Evolutionary conservation across 805 yeast genomes (phyloP), one percentile per base, ranked within the genome.

Genomic region (Nakazawaea anatomiae): DNA sequence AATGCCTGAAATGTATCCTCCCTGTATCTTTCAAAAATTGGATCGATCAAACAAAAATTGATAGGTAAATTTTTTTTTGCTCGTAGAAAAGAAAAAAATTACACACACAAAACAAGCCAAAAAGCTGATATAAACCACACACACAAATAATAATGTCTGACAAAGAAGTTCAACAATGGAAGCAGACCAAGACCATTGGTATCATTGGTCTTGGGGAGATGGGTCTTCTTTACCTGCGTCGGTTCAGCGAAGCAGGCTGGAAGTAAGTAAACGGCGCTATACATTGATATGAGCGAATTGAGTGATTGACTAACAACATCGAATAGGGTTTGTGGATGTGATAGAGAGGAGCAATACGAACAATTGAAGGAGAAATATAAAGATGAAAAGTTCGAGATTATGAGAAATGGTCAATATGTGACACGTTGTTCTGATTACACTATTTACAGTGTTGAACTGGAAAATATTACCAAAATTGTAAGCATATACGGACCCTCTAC

Each of bases 161-260:
- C 47, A 58, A 57, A 6, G 59, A 54, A 39, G 51, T 63, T 6
- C 42, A 46, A 10, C 51, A 57, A 53, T 72, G 76, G 78, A 72
- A 75, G 51, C 51, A 52, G 11, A 55, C 71, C 25, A 85, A 85
- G 62, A 73, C 73, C 25, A 78, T 94, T 44, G 99, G 99, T 1
- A 87, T 94, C 56, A 91, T 94, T 53, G 99, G 99, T 3, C 77
- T 92, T 36, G 99, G 99, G 32, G 98, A 92, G 65, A 94, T 94
- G 99, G 99, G 99, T 6, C 70, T 80, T 38, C 69, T 94, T 59
- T 94, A 94, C 62, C 97, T 98, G 51, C 73, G 76, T 25, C 69
- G 85, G 49, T 84, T 94, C 60, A 74, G 88, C 31, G 75, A 76
- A 48, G 91, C 89, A 2, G 97, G 97, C 1, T 89, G 96, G 96